phyloP scores from a whole-genome alignment of 768 basidiomycete species.

The Kwoniella europaea region DNA sequence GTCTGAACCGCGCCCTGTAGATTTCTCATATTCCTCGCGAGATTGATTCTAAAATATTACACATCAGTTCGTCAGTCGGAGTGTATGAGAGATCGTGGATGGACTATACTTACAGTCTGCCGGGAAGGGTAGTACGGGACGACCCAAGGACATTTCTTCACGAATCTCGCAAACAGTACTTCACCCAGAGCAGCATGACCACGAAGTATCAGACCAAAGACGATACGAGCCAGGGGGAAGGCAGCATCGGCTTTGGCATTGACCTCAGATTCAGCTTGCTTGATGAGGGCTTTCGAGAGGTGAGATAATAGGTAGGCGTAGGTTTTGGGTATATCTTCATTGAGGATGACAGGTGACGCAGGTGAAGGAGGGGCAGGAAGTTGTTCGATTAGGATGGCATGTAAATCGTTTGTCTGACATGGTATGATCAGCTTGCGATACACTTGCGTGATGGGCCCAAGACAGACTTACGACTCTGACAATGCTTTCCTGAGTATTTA shows the following conservation, averaged over 20 bases:
- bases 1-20: constrained; percentile 57
- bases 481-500: constrained; percentile 48
- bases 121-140: constrained; percentile 70
- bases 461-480: constrained; percentile 41
- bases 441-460: too few species aligned
- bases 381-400: constrained; percentile 61
- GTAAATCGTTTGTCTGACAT: constrained; percentile 46
- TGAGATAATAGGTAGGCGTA: constrained; percentile 82
- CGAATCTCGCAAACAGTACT: constrained; percentile 80
- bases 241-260: constrained; percentile 85
- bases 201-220: constrained; percentile 69
- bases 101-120: constrained; percentile 59
- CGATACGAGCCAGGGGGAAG: constrained; percentile 76
- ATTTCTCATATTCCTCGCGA: constrained; percentile 59
- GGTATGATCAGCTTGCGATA: constrained; percentile 10
- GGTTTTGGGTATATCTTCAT: constrained; percentile 53
- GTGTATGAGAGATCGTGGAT: not conserved
- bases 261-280: constrained; percentile 93
- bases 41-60: constrained; percentile 52
- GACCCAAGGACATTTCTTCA: constrained; percentile 88
- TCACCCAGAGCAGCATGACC: constrained; percentile 68
- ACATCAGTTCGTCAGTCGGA: not conserved
- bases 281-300: constrained; percentile 82
- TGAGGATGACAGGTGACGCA: constrained; percentile 35
- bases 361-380: constrained; percentile 28